These are phyloP conservation scores for Furcasterigmium sp. DNA, from an alignment of 2,329 filamentous ascomycete species.

Conservation along the genomic window DNA sequence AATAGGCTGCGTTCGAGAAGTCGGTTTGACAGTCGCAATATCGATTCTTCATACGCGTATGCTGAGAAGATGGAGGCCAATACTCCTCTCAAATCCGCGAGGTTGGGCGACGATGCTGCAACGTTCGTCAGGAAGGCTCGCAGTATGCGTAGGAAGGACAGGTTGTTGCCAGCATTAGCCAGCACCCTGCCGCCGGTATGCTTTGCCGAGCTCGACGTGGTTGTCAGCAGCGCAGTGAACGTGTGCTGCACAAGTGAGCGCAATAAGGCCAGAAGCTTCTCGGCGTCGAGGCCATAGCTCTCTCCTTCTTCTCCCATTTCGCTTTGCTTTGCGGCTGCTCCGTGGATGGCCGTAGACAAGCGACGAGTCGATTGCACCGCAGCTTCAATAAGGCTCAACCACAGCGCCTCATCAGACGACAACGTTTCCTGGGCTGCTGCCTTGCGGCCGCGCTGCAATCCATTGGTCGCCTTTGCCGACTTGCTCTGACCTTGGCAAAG, in stretches of 20 bases:
- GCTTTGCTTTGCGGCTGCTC: conserved; percentile 16
- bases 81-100: conserved; percentile 81
- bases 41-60: conserved; percentile 90
- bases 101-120: conserved; percentile 73
- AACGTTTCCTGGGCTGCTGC: conserved; percentile 35
- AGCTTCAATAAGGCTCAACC: conserved; percentile 56
- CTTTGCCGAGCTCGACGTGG: conserved; percentile 53
- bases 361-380: conserved; percentile 60
- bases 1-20: conserved; percentile 89
- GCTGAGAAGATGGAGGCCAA: conserved; percentile 88
- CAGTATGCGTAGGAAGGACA: conserved; percentile 84
- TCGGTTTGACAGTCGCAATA: conserved; percentile 77
- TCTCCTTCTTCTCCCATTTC: conserved; percentile 15
- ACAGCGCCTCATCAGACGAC: conserved; percentile 49
- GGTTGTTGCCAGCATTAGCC: conserved; percentile 43
- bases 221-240: conserved; percentile 79
- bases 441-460: conserved; percentile 48
- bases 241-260: conserved; percentile 81
- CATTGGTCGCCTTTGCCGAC: conserved; percentile 39
- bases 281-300: conserved; percentile 39
- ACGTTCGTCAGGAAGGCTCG: conserved; percentile 83
- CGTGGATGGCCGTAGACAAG: conserved; percentile 50
- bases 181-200: conserved; percentile 25
- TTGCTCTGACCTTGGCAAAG: conserved; percentile 83
- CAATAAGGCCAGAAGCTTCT: conserved; percentile 61